Percentiles rank a stretch among this genome's conserved stretches.
Conservation (phyloP, 2,329 filamentous ascomycete species). For the Fusarium redolens region DNA sequence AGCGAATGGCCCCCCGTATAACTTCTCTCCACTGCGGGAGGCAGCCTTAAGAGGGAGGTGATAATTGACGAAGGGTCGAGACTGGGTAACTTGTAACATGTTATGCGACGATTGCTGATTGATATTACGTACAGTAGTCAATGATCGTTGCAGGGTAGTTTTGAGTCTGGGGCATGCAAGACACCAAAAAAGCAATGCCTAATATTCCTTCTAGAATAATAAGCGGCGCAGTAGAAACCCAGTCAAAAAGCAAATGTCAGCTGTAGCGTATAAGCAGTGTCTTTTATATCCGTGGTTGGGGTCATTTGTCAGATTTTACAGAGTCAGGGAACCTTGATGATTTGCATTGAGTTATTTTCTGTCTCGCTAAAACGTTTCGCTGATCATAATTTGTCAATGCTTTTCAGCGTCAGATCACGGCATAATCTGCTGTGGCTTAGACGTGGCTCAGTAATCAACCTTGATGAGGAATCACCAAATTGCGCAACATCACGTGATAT, state of each 20-base stretch:
- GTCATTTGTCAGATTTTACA: neutral
- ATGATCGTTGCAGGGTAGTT: slow-evolving; percentile 14
- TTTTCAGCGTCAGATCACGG: neutral
- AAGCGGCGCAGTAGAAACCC: neutral
- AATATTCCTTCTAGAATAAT: neutral
- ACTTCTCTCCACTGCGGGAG: slow-evolving; percentile 8
- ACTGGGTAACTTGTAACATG: neutral
- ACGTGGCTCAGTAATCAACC: slow-evolving; percentile 7
- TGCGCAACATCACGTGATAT: slow-evolving; percentile 36
- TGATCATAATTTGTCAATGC: neutral
- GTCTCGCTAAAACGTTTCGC: neutral
- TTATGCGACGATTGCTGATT: slow-evolving; percentile 9
- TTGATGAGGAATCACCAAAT: slow-evolving; percentile 24
- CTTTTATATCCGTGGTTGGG: neutral
- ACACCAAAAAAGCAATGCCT: slow-evolving; percentile 1
- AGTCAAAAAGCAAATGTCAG: neutral
- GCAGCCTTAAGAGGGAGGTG: slow-evolving; percentile 30
- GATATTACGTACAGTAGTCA: slow-evolving; percentile 1
- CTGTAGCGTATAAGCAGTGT: neutral
- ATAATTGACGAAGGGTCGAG: neutral
- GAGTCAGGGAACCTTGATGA: neutral
- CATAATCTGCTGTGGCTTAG: slow-evolving; percentile 11
- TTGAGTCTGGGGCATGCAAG: neutral
- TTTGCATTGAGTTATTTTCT: neutral
- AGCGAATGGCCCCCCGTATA: neutral